These are phyloP conservation scores for Nicotiana otophora DNA, from an alignment of 257 asterid species.

Conservation along the genomic window DNA sequence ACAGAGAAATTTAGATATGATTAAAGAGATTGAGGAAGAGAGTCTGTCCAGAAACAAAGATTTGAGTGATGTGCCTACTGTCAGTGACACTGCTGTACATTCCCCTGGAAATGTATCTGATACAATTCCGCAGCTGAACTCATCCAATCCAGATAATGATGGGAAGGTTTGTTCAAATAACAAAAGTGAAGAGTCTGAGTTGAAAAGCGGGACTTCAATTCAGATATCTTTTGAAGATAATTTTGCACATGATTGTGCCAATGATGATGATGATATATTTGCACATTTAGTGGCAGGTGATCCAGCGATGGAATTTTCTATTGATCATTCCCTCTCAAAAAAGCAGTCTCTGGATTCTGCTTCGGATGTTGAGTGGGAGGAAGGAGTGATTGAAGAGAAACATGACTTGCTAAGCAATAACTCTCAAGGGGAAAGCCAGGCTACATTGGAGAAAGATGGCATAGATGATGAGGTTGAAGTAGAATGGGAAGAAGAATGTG, in stretches of 20 bases:
- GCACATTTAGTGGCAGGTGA: constrained; percentile 68
- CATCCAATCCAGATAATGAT: constrained; percentile 25
- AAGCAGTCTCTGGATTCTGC: constrained; percentile 32
- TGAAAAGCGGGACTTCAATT: constrained; percentile 42
- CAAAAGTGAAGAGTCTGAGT: constrained; percentile 20
- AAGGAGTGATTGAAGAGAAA: constrained; percentile 45
- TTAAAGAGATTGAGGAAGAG: constrained; percentile 74
- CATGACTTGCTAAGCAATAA: constrained; percentile 9
- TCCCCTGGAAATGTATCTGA: constrained; percentile 22
- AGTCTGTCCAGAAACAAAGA: constrained; percentile 19
- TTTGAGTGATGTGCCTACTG: constrained; percentile 15
- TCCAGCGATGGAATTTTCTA: constrained; percentile 36
- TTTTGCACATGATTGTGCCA: constrained; percentile 24
- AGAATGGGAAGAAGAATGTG: constrained; percentile 84
- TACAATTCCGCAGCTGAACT: constrained; percentile 22
- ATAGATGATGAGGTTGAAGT: constrained; percentile 47
- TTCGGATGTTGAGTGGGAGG: constrained; percentile 76
- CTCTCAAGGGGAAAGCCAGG: constrained; percentile 13
- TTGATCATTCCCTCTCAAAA: constrained; percentile 27
- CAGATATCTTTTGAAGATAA: constrained; percentile 78
- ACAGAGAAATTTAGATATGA: constrained; percentile 89
- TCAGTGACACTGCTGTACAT: constrained; percentile 20
- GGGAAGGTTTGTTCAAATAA: constrained; percentile 22
- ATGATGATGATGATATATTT: constrained; percentile 64
- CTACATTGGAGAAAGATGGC: constrained; percentile 25